Conservation (phyloP, 78 protist genomes). For the Chrysochromulina tobinii region DNA sequence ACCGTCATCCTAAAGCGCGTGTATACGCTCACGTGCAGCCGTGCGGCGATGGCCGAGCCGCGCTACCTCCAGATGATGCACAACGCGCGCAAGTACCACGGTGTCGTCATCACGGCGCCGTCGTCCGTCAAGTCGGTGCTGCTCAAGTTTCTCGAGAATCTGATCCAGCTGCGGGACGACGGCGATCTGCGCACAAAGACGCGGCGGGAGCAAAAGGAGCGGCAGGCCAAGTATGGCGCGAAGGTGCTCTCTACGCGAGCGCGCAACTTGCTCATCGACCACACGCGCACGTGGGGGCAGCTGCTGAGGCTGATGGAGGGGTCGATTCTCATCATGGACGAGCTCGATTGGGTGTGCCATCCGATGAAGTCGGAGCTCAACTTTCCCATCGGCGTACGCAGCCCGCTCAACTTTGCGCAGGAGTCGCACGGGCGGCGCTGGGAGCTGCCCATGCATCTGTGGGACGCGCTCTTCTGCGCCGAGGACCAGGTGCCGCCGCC, state of each 20-base stretch:
- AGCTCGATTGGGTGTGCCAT: slow-evolving; percentile 40
- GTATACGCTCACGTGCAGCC: not conserved
- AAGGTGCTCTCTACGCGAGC: not conserved
- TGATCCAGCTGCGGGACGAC: not conserved
- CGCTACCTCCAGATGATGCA: not conserved
- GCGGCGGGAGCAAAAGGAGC: not conserved
- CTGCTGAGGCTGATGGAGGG: not conserved
- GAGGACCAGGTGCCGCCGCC: not conserved
- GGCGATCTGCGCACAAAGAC: not conserved
- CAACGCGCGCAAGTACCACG: not conserved
- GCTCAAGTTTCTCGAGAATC: slow-evolving; percentile 23
- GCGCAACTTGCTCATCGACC: not conserved
- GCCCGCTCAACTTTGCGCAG: not conserved
- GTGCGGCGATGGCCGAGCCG: not conserved
- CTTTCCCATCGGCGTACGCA: slow-evolving; percentile 44
- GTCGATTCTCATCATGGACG: slow-evolving; percentile 20
- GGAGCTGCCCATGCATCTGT: slow-evolving; percentile 12
- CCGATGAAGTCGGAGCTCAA: slow-evolving; percentile 50
- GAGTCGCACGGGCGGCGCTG: not conserved
- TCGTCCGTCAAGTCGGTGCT: not conserved
- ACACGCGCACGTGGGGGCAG: not conserved
- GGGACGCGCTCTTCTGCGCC: not conserved
- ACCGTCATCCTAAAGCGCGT: not conserved
- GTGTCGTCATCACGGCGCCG: slow-evolving; percentile 28
- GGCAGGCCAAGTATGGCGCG: not conserved